A percentile compares a stretch with the other conserved stretches of the same genome.
Conservation (phyloP, 805 yeast species). For the Tetrapisispora fleetii region DNA sequence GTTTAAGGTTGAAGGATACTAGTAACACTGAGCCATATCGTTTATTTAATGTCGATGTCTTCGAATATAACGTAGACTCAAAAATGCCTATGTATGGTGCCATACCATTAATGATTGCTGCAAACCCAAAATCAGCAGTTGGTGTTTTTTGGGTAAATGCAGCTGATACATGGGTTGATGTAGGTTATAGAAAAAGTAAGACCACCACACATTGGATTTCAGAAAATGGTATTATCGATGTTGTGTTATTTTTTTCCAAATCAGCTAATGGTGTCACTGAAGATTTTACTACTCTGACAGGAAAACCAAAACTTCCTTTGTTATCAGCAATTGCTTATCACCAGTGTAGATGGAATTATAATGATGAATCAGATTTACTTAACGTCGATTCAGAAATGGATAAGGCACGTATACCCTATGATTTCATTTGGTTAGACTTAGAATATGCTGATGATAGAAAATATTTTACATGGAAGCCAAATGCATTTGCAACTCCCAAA, state of each 20-base stretch:
- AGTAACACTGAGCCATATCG: conserved; percentile 61
- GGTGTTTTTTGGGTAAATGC: conserved; percentile 89
- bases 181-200: conserved; percentile 26
- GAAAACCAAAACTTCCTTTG: conserved; percentile 64
- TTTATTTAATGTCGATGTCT: conserved; percentile 85
- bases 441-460: conserved; percentile 82
- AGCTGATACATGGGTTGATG: conserved; percentile 87
- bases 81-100: conserved; percentile 91
- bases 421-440: conserved; percentile 88
- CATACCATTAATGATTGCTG: conserved; percentile 78
- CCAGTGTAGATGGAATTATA: conserved; percentile 97
- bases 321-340: conserved; percentile 80
- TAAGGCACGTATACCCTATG: conserved; percentile 66
- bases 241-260: conserved; percentile 54
- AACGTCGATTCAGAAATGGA: conserved; percentile 64
- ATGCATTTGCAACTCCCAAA: conserved; percentile 64
- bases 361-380: conserved; percentile 78
- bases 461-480: conserved; percentile 84
- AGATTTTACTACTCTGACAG: conserved; percentile 62
- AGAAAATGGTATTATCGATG: conserved; percentile 76
- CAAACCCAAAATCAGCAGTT: conserved; percentile 43
- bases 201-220: conserved; percentile 84
- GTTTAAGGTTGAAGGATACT: conserved; percentile 66
- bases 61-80: conserved; percentile 80
- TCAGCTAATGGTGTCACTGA: conserved; percentile 46